These are phyloP conservation scores for Fusarium circinatum DNA, from an alignment of 2,329 filamentous ascomycete species.

Conservation along the genomic window DNA sequence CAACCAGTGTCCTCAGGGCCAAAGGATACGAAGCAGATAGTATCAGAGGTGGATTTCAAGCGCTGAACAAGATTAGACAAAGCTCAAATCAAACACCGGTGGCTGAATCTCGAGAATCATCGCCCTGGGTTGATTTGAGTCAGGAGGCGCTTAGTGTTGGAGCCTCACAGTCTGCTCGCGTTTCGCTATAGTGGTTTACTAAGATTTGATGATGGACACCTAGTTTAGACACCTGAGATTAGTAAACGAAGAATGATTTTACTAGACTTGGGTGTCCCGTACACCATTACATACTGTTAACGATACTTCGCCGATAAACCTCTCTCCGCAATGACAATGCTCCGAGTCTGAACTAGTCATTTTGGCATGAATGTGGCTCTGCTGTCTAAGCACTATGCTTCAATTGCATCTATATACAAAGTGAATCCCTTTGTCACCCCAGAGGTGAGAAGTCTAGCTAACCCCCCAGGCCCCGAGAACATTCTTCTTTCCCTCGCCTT, in stretches of 20 bases:
- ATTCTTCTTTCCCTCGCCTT: constrained; percentile 13
- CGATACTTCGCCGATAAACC: too few species aligned
- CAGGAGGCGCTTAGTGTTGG: constrained; percentile 3
- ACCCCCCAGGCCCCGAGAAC: constrained; percentile 41
- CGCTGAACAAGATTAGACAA: constrained; percentile 41
- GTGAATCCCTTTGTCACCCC: neutral
- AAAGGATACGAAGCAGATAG: constrained; percentile 60
- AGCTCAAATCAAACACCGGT: neutral
- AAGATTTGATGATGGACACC: neutral
- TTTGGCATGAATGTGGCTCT: neutral
- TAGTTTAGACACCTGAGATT: neutral
- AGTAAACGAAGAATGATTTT: neutral
- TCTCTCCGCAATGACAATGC: neutral
- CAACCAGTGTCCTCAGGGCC: constrained; percentile 62
- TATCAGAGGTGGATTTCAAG: constrained; percentile 60
- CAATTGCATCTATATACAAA: too few species aligned
- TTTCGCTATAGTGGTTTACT: neutral
- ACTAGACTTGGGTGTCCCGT: neutral
- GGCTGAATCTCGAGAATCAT: neutral
- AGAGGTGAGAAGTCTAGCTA: neutral
- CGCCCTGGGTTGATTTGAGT: constrained; percentile 16
- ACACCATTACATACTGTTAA: neutral
- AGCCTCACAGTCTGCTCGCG: constrained; percentile 1
- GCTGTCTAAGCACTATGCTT: too few species aligned
- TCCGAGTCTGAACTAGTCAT: neutral